phyloP scores from a whole-genome alignment of 164 flowering plant species.

The Cinnamomum micranthum region DNA sequence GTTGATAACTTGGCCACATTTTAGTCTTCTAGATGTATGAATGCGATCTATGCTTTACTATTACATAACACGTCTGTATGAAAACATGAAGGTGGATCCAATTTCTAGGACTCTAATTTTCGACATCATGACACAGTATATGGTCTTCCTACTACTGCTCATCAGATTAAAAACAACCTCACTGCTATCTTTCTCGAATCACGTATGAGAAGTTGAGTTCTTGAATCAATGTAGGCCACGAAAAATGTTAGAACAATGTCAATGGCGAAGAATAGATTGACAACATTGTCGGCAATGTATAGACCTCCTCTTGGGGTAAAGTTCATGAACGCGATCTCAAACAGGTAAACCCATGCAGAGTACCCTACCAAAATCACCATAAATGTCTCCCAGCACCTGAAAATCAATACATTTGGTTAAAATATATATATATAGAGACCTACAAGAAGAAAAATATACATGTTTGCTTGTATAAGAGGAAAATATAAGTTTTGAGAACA shows the following conservation, averaged over 20 bases:
- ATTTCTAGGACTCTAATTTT: too few relatives aligned
- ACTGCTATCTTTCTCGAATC: slow-evolving; percentile 53
- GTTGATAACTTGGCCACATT: too few relatives aligned
- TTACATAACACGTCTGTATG: too few relatives aligned
- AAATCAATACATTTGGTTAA: neutral
- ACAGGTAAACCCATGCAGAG: slow-evolving; percentile 79
- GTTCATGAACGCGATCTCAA: slow-evolving; percentile 66
- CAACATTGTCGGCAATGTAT: slow-evolving; percentile 57
- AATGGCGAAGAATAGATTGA: slow-evolving; percentile 60
- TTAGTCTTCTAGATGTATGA: too few relatives aligned
- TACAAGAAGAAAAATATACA: neutral
- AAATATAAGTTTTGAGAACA: too few relatives aligned
- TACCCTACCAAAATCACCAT: slow-evolving; percentile 75
- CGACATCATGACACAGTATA: too few relatives aligned
- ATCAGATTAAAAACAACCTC: slow-evolving; percentile 37
- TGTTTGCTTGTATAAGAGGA: neutral
- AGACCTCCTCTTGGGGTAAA: slow-evolving; percentile 32
- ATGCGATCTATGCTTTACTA: too few relatives aligned
- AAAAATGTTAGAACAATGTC: slow-evolving; percentile 79
- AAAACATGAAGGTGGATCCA: too few relatives aligned
- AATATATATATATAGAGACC: too few relatives aligned
- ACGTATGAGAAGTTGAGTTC: slow-evolving; percentile 62
- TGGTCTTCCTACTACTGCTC: neutral
- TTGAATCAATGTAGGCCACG: slow-evolving; percentile 69
- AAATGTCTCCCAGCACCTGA: slow-evolving; percentile 82